Base-by-base conservation (phyloP, 2,329 filamentous ascomycete genomes). In the Bretziella fagacearum region DNA sequence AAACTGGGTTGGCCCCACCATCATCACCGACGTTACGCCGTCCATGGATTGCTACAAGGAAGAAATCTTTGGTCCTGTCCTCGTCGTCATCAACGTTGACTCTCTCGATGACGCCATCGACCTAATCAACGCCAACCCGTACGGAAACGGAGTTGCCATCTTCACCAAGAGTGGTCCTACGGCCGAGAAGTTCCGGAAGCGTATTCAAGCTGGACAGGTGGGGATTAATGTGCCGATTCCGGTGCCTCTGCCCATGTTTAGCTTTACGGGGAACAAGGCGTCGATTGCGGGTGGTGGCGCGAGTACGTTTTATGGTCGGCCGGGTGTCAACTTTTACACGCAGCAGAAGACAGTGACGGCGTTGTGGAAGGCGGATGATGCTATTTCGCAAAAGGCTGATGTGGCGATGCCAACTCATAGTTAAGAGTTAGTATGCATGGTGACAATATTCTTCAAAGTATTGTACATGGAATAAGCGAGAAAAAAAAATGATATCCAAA, bases 281-380 rank as follows among this genome's bases (percentile, higher is more conserved):
- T 85, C 79, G 58, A 71, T 96, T 49, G 91, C 91, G 1, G 91
- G 89, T 47, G 87, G 87, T 45, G 89, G 91, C 52, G 82, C 84
- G 30, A 93, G 76, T 66, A 93, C 86, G 13, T 96, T 98, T 62
- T 98, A 98, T 65, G 91, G 91, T 54, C 82, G 84, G 64, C 84
- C 86, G 1, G 91, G 89, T 20, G 65, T 98, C 60, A 79, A 83
- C 60, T 98, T 98, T 61, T 96, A 93, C 65, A 98, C 91, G 2
- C 91, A 96, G 67, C 74, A 83, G 59, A 96, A 98, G 82, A 98
- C 91, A 2, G 91, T 98, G 42, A 98, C 91, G 46, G 81, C 84
- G 54, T 66, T 93, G 60, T 98, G 91, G 91, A 51, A 44, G 51
- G 45, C 46, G 10, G 49, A 37, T 6, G 51, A 52, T 41, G 87